These are phyloP conservation scores for Coleophoma cylindrospora DNA, from an alignment of 2,329 filamentous ascomycete species.

Conservation along the genomic window DNA sequence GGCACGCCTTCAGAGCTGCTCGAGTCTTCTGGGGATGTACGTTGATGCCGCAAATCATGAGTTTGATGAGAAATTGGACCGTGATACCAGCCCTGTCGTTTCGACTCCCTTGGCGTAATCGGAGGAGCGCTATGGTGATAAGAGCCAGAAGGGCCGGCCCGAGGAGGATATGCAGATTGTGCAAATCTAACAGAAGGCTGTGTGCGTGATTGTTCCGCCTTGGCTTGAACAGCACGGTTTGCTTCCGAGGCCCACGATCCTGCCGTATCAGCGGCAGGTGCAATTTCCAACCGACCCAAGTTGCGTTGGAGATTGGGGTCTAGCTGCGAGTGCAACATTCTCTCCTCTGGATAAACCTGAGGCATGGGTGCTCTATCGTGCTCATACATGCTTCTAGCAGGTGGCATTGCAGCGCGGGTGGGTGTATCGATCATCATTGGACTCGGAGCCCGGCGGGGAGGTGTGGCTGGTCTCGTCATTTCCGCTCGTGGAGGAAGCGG, in stretches of 20 bases:
- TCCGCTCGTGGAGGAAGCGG: conserved; percentile 45
- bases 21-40: conserved; percentile 49
- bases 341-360: not conserved
- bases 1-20: conserved; percentile 49
- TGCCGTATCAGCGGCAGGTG: conserved; percentile 47
- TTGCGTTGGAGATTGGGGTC: conserved; percentile 63
- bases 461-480: conserved; percentile 46
- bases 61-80: conserved; percentile 34
- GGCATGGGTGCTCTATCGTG: conserved; percentile 6
- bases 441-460: conserved; percentile 60
- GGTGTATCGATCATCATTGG: conserved; percentile 70
- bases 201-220: conserved; percentile 45
- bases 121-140: conserved; percentile 51
- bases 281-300: conserved; percentile 62
- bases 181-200: conserved; percentile 50
- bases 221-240: conserved; percentile 48
- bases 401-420: conserved; percentile 14
- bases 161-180: conserved; percentile 35
- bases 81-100: conserved; percentile 71
- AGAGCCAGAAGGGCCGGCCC: conserved; percentile 22
- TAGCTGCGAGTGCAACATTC: conserved; percentile 39
- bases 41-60: conserved; percentile 28
- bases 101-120: conserved; percentile 52
- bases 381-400: not conserved
- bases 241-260: conserved; percentile 52